Evolutionary conservation across 202 grass and related monocot genomes (phyloP).

Genomic region (Cymbopogon flexuosus): DNA sequence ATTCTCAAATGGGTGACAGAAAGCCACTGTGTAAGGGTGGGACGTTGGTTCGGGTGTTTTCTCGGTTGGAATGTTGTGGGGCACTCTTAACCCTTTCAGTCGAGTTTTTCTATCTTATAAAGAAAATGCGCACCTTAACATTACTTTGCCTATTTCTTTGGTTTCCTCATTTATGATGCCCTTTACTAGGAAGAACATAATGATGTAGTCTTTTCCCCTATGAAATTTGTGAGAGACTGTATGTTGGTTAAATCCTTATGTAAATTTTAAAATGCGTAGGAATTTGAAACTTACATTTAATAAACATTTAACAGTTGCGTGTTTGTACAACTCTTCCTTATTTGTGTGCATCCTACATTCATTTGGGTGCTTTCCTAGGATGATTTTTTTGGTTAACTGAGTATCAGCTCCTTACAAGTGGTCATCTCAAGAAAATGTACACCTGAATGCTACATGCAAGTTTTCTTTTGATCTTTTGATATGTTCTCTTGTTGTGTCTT

Average conservation of each 20-base stretch:
- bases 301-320: background rate
- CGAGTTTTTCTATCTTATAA: background rate
- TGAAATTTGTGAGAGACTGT: background rate
- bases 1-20: too few relatives aligned
- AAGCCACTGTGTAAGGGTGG: too few relatives aligned
- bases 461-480: background rate
- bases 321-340: background rate
- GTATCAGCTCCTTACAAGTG: background rate
- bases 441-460: background rate
- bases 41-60: too few relatives aligned
- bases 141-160: constrained; percentile 12
- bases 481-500: constrained; percentile 2
- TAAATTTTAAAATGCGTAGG: background rate
- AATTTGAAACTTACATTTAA: background rate
- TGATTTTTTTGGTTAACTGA: background rate
- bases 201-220: background rate
- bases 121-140: background rate
- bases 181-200: constrained; percentile 14
- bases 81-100: too few relatives aligned
- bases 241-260: background rate
- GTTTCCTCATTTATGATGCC: background rate
- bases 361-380: background rate
- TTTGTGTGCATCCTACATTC: background rate
- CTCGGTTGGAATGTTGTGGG: too few relatives aligned
- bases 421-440: background rate